Conservation (phyloP, 108 stramenopile species). For the Discostella pseudostelligera region DNA sequence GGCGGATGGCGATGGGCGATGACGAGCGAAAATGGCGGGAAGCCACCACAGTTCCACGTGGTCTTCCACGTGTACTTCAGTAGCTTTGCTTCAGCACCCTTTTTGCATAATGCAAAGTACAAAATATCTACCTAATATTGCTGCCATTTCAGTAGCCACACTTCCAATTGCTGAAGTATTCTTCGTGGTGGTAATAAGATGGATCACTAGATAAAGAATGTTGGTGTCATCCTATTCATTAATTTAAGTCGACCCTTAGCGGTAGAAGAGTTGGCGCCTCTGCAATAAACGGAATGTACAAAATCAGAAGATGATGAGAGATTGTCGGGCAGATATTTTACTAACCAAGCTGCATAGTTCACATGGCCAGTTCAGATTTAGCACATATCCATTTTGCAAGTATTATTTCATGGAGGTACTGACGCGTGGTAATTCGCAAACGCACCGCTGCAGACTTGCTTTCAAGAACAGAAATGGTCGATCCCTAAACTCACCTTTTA, state of each 20-base stretch:
- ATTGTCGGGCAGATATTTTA: slow-evolving; percentile 32
- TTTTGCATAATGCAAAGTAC: no score
- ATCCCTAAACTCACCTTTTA: slow-evolving; percentile 24
- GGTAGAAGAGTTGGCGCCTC: not conserved
- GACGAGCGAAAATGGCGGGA: no score
- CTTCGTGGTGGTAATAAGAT: no score
- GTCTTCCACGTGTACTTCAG: no score
- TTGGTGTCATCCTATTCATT: not conserved
- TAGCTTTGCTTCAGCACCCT: no score
- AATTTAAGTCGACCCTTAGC: not conserved
- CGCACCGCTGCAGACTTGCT: slow-evolving; percentile 49
- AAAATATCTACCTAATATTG: no score
- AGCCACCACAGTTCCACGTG: no score
- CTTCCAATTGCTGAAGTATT: no score
- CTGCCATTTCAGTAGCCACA: no score
- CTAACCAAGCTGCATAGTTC: slow-evolving; percentile 7
- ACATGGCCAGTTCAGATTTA: slow-evolving; percentile 48
- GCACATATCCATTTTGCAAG: slow-evolving; percentile 45
- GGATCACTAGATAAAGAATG: no score
- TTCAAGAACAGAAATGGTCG: not conserved
- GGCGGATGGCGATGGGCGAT: no score
- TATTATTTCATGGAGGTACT: slow-evolving; percentile 31
- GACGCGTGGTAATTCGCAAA: slow-evolving; percentile 26
- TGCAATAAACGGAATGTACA: not conserved
- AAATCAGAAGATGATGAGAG: slow-evolving; percentile 1